These are phyloP conservation scores for Carallia brachiata DNA, from an alignment of 345 rosid species.

Conservation along the genomic window DNA sequence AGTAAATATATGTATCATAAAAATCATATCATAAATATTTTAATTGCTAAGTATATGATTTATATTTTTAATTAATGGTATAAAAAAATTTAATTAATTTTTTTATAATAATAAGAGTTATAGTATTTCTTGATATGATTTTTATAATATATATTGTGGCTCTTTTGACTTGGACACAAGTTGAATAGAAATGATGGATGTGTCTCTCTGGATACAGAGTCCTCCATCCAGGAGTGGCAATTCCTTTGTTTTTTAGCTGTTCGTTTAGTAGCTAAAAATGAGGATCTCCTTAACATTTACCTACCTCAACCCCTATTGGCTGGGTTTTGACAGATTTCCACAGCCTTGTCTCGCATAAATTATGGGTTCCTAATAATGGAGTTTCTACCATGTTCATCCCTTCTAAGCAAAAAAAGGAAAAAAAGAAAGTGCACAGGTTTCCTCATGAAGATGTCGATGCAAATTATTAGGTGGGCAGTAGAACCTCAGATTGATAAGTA, in stretches of 20 bases:
- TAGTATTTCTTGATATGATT: too few relatives aligned
- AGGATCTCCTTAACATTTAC: constrained; percentile 15
- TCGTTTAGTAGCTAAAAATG: constrained; percentile 41
- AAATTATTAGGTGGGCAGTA: background rate
- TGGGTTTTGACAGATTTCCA: constrained; percentile 14
- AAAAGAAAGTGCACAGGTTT: background rate
- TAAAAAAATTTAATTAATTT: too few relatives aligned
- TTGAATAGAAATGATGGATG: too few relatives aligned
- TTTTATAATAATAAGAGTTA: too few relatives aligned
- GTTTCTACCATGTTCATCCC: background rate
- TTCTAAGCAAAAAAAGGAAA: background rate
- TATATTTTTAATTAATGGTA: too few relatives aligned
- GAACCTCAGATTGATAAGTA: too few relatives aligned
- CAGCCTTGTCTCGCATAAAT: constrained; percentile 17
- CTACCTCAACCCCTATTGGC: constrained; percentile 8
- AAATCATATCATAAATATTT: too few relatives aligned
- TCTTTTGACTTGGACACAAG: too few relatives aligned
- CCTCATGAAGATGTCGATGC: background rate
- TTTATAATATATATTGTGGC: too few relatives aligned
- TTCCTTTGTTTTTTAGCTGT: constrained; percentile 32
- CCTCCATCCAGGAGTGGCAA: constrained; percentile 15
- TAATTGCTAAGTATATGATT: too few relatives aligned
- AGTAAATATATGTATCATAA: too few relatives aligned
- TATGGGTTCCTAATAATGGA: constrained; percentile 12
- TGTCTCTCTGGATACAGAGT: background rate